Conservation (phyloP, 163 green algal species). For the Chloromonas sp. region DNA sequence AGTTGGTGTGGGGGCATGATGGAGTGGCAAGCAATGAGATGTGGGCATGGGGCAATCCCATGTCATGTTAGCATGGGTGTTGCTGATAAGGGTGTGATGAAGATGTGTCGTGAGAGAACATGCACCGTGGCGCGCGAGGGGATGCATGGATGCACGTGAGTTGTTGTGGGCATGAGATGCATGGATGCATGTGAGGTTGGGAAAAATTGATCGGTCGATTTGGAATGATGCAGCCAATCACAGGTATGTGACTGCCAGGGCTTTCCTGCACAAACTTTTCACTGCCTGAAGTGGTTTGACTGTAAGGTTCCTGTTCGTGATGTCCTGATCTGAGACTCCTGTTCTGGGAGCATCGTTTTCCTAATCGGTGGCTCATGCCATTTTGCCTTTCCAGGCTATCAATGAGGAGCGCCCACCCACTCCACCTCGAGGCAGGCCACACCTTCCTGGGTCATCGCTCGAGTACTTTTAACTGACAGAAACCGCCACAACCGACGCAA, state of each 20-base stretch:
- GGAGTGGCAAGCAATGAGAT: no score
- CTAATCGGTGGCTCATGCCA: neutral
- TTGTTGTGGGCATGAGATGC: neutral
- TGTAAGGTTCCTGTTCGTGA: no score
- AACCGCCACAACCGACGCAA: no score
- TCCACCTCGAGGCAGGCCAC: conserved; percentile 73
- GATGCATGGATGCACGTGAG: conserved; percentile 74
- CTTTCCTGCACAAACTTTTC: neutral
- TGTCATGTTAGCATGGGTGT: no score
- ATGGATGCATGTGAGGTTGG: no score
- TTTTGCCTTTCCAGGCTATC: conserved; percentile 32
- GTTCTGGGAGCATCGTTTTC: neutral
- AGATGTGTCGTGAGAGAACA: conserved; percentile 2
- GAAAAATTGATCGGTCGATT: no score
- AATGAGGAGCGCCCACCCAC: conserved; percentile 92
- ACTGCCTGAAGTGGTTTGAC: neutral
- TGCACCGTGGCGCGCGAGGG: conserved; percentile 37
- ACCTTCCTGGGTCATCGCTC: conserved; percentile 50
- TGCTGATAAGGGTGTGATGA: conserved; percentile 15
- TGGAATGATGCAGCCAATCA: no score
- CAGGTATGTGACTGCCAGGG: neutral
- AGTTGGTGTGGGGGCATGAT: neutral
- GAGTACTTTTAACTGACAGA: conserved; percentile 56
- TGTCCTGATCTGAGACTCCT: neutral
- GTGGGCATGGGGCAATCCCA: no score